phyloP scores from a whole-genome alignment of 352 stramenopile genomes.

The Globisporangium iwayamae region DNA sequence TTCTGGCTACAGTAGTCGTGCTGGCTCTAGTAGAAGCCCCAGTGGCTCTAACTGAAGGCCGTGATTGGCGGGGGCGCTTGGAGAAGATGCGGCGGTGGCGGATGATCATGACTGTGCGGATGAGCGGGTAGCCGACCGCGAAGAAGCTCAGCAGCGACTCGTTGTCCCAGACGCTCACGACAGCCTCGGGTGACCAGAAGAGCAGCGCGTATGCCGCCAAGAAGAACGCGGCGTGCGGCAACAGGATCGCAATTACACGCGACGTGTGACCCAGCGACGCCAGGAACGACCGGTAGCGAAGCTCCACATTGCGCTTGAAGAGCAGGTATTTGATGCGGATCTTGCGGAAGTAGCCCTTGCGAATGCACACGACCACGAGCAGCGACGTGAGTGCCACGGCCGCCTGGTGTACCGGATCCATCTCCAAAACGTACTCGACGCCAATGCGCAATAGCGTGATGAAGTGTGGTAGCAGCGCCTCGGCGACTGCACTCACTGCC shows the following conservation, averaged over 20 bases:
- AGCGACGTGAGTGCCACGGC: slow-evolving; percentile 26
- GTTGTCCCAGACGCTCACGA: slow-evolving; percentile 52
- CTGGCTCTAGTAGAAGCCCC: background rate
- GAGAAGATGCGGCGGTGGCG: slow-evolving; percentile 46
- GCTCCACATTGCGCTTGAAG: slow-evolving; percentile 44
- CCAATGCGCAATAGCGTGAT: slow-evolving; percentile 33
- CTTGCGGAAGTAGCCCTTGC: slow-evolving; percentile 64
- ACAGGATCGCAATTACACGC: slow-evolving; percentile 45
- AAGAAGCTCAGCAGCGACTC: slow-evolving; percentile 58
- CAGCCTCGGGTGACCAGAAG: slow-evolving; percentile 42
- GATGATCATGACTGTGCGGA: slow-evolving; percentile 63
- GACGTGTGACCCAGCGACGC: slow-evolving; percentile 69
- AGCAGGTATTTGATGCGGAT: slow-evolving; percentile 44
- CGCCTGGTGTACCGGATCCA: slow-evolving; percentile 65
- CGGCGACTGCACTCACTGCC: slow-evolving; percentile 33
- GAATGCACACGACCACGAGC: slow-evolving; percentile 46
- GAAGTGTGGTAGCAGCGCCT: slow-evolving; percentile 66
- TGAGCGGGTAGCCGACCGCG: slow-evolving; percentile 58
- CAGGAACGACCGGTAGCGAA: slow-evolving; percentile 69
- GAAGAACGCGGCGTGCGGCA: slow-evolving; percentile 72
- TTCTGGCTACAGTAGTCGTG: slow-evolving; percentile 1
- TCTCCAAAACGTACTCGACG: slow-evolving; percentile 37
- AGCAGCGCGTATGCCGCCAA: slow-evolving; percentile 52
- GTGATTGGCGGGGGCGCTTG: slow-evolving; percentile 14
- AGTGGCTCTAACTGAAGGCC: background rate